Evolutionary conservation across 257 asterid genomes (phyloP).

Genomic region (Marsdenia floribunda): DNA sequence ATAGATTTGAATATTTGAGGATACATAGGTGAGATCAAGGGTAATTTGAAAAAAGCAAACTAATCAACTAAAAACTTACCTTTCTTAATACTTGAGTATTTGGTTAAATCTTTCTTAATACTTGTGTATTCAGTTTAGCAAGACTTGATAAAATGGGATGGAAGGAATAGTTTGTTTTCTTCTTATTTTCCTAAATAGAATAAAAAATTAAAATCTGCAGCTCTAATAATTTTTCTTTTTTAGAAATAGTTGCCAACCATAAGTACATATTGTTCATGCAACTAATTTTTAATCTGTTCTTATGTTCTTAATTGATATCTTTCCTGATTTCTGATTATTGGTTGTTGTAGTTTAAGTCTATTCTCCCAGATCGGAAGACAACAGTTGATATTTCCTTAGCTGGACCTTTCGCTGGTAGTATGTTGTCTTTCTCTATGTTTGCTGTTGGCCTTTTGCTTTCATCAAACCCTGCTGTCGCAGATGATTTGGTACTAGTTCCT

Average conservation of each 20-base stretch:
- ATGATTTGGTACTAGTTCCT: constrained; percentile 91
- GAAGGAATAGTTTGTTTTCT: not conserved
- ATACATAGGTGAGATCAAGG: too few species aligned
- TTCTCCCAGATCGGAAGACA: constrained; percentile 91
- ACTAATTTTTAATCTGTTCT: not conserved
- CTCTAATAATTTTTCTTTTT: not conserved
- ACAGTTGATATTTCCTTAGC: constrained; percentile 84
- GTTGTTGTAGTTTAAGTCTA: constrained; percentile 80
- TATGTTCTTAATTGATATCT: not conserved
- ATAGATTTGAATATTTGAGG: too few species aligned
- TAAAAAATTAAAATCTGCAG: not conserved
- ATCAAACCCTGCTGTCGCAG: constrained; percentile 64
- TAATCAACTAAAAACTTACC: too few species aligned
- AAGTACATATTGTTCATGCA: not conserved
- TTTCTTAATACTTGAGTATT: too few species aligned
- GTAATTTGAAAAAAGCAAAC: too few species aligned
- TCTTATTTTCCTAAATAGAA: not conserved
- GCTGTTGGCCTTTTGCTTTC: constrained; percentile 76
- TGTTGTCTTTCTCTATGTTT: constrained; percentile 81
- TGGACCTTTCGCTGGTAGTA: constrained; percentile 88
- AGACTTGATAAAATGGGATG: too few species aligned
- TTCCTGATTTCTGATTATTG: constrained; percentile 11
- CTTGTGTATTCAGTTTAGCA: too few species aligned
- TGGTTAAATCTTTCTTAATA: too few species aligned
- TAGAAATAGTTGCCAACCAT: not conserved